phyloP scores from a whole-genome alignment of 2,329 filamentous ascomycete genomes.

The Gnomoniopsis smithogilvyi region DNA sequence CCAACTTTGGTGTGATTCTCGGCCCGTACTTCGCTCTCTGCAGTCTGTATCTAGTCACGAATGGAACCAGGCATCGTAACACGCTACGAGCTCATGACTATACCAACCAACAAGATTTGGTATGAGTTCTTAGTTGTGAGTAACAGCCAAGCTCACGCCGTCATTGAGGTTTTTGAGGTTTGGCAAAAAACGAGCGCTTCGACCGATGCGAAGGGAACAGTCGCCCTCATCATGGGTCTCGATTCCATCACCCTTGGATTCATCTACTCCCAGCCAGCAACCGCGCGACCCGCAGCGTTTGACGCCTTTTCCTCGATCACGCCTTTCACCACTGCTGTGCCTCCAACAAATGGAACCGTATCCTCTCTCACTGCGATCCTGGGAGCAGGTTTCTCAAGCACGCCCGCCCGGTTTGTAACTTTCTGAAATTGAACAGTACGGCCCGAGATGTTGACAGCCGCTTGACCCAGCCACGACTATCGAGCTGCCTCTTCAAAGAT shows the following conservation, averaged over 20 bases:
- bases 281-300: slow-evolving; percentile 20
- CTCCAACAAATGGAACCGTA: slow-evolving; percentile 14
- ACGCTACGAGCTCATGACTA: slow-evolving; percentile 15
- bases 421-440: not conserved
- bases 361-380: not conserved
- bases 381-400: not conserved
- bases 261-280: slow-evolving; percentile 22
- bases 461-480: slow-evolving; percentile 24
- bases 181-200: slow-evolving; percentile 25
- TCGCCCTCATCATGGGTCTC: slow-evolving; percentile 20
- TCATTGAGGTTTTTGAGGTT: slow-evolving; percentile 26
- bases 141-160: slow-evolving; percentile 18
- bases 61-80: not conserved
- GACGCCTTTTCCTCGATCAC: slow-evolving; percentile 21
- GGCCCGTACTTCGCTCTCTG: too few relatives aligned
- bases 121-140: slow-evolving; percentile 20
- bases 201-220: slow-evolving; percentile 21
- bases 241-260: slow-evolving; percentile 19
- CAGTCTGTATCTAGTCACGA: not conserved
- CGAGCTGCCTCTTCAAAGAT: slow-evolving; percentile 18
- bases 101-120: slow-evolving; percentile 25
- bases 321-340: slow-evolving; percentile 2
- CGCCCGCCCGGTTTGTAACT: not conserved
- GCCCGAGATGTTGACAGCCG: not conserved
- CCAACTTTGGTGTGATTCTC: slow-evolving; percentile 29